phyloP scores from a whole-genome alignment of 1,139 yeast genomes.

The Geotrichum phurueaensis region DNA sequence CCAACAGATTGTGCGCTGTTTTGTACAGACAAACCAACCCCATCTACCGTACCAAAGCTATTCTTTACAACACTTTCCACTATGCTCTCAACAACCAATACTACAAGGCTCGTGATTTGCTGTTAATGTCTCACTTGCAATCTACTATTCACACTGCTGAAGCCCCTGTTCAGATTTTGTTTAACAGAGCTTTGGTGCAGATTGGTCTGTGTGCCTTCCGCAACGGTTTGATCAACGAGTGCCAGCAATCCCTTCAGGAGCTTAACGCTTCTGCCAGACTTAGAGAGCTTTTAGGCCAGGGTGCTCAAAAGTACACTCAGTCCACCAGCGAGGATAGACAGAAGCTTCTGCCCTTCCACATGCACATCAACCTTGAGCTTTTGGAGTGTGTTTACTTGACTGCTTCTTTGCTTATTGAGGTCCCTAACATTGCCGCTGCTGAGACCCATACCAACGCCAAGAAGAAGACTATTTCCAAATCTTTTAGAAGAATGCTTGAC shows the following conservation, averaged over 20 bases:
- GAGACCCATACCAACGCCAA: conserved; percentile 46
- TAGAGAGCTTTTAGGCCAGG: conserved; percentile 93
- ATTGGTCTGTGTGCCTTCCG: conserved; percentile 95
- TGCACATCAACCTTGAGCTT: conserved; percentile 93
- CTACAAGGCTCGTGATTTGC: conserved; percentile 78
- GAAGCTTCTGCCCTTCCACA: conserved; percentile 92
- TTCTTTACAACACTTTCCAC: conserved; percentile 81
- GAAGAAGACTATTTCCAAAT: conserved; percentile 66
- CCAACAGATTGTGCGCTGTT: conserved; percentile 59
- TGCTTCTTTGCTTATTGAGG: conserved; percentile 80
- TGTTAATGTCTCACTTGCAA: conserved; percentile 79
- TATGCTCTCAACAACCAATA: conserved; percentile 84
- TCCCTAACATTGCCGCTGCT: conserved; percentile 75
- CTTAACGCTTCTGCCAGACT: conserved; percentile 80
- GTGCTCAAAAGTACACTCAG: conserved; percentile 56
- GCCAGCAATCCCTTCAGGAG: conserved; percentile 84
- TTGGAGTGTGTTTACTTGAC: conserved; percentile 93
- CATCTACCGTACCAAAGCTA: conserved; percentile 73
- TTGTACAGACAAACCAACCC: conserved; percentile 63
- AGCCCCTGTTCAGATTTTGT: conserved; percentile 78
- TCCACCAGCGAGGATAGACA: conserved; percentile 59
- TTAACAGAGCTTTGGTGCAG: conserved; percentile 93
- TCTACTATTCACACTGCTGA: conserved; percentile 78
- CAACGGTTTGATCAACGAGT: conserved; percentile 75
- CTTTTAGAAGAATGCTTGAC: conserved; percentile 88